These are phyloP conservation scores for Pyricularia pennisetigena DNA, from an alignment of 2,329 filamentous ascomycete genomes.

Conservation along the genomic window DNA sequence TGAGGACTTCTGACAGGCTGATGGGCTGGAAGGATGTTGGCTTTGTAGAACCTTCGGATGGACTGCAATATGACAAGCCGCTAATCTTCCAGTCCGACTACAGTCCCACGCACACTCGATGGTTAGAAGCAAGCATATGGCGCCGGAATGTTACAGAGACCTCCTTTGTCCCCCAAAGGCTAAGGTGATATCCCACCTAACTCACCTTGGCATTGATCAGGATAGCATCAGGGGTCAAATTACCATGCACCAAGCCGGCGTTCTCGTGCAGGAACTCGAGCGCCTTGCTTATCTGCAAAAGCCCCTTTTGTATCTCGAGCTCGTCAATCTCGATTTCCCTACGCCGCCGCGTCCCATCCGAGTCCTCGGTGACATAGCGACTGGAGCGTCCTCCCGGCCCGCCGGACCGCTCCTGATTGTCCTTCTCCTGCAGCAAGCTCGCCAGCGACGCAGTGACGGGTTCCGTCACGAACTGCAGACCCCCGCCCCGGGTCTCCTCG, in stretches of 20 bases:
- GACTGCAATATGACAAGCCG: slow-evolving; percentile 82
- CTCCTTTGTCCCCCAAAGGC: not conserved
- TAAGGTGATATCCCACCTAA: slow-evolving; percentile 7
- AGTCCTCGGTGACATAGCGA: slow-evolving; percentile 72
- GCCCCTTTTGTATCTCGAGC: slow-evolving; percentile 91
- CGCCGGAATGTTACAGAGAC: not conserved
- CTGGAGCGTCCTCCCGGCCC: slow-evolving; percentile 62
- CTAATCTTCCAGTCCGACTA: slow-evolving; percentile 97
- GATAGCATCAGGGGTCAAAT: slow-evolving; percentile 86
- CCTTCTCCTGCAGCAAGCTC: slow-evolving; percentile 75
- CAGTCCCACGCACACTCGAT: slow-evolving; percentile 8
- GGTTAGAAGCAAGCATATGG: not conserved
- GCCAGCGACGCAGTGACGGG: slow-evolving; percentile 82
- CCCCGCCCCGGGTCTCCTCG: slow-evolving; percentile 84
- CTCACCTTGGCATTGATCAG: slow-evolving; percentile 85
- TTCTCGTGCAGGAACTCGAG: slow-evolving; percentile 17
- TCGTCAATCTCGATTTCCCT: slow-evolving; percentile 91
- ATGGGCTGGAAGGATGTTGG: slow-evolving; percentile 70
- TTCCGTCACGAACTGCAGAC: slow-evolving; percentile 93
- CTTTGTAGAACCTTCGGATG: slow-evolving; percentile 65
- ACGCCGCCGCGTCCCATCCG: slow-evolving; percentile 61
- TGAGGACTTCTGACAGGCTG: slow-evolving; percentile 72
- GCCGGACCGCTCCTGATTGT: slow-evolving; percentile 67
- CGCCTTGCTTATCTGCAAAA: slow-evolving; percentile 59
- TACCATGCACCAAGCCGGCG: slow-evolving; percentile 68